These are phyloP conservation scores for Manihot esculenta DNA, from an alignment of 441 rosid species.

Conservation along the genomic window DNA sequence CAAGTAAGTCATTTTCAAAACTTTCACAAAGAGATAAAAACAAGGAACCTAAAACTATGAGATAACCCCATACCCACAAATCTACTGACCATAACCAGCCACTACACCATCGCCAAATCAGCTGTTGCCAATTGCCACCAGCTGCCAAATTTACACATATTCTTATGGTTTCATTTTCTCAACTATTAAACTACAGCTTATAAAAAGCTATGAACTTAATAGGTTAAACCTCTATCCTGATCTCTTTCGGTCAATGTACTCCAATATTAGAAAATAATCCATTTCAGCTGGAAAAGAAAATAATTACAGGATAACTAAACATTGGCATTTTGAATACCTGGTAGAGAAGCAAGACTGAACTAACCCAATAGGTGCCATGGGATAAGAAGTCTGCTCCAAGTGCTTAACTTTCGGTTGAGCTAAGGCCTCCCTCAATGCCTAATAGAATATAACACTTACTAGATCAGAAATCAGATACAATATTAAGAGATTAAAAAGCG, in stretches of 20 bases:
- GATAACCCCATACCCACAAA: too few species aligned
- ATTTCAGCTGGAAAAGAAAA: background rate
- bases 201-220: background rate
- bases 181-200: background rate
- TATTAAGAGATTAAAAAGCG: background rate
- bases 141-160: background rate
- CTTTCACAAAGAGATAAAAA: too few species aligned
- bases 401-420: conserved; percentile 39
- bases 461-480: too few species aligned
- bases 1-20: too few species aligned
- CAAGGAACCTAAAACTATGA: too few species aligned
- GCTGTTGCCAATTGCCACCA: background rate
- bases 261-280: background rate
- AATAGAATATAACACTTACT: background rate
- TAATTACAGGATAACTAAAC: background rate
- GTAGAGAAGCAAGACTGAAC: conserved; percentile 88
- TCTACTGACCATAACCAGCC: too few species aligned
- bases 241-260: background rate
- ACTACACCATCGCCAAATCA: too few species aligned
- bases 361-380: conserved; percentile 75
- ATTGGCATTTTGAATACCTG: conserved; percentile 38
- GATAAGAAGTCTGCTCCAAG: conserved; percentile 50
- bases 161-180: background rate
- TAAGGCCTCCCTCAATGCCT: conserved; percentile 74
- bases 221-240: background rate